Percentiles rank a stretch among this genome's conserved stretches.
These are phyloP conservation scores for Cryptococcus hybrid DNA, from an alignment of 1,284 basidiomycete genomes.

Conservation along the genomic window DNA sequence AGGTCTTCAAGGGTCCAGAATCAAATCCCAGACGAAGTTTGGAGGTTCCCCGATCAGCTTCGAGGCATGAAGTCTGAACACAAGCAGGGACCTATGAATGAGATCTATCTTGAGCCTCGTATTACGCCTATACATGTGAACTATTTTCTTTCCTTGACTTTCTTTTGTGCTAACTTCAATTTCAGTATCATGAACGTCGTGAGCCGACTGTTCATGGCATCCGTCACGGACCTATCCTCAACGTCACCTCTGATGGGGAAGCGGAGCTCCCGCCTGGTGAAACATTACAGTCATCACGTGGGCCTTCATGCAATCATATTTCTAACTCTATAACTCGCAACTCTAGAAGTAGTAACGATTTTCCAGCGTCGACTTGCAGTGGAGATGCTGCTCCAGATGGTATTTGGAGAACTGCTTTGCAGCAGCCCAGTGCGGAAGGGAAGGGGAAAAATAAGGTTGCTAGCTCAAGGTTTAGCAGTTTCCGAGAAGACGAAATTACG, in stretches of 20 bases:
- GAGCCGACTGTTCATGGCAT: conserved; percentile 21
- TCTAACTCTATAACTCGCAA: too few relatives aligned
- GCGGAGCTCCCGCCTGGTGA: conserved; percentile 32
- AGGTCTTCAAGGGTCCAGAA: not conserved
- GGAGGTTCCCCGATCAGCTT: conserved; percentile 28
- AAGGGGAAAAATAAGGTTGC: conserved; percentile 2
- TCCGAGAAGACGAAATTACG: conserved; percentile 9
- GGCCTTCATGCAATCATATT: too few relatives aligned
- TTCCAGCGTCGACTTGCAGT: too few relatives aligned
- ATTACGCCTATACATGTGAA: conserved; percentile 40
- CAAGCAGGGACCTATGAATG: conserved; percentile 38
- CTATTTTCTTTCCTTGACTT: not conserved
- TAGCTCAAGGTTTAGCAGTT: conserved; percentile 18
- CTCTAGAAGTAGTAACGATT: too few relatives aligned
- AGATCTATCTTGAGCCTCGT: conserved; percentile 42
- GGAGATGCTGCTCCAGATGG: too few relatives aligned
- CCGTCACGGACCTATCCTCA: conserved; percentile 27
- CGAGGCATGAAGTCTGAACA: conserved; percentile 38
- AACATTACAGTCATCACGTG: conserved; percentile 22
- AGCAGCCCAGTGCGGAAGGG: not conserved
- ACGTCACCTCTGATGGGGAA: conserved; percentile 35
- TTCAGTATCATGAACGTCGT: conserved; percentile 21
- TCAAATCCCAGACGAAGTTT: conserved; percentile 30
- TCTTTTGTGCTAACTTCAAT: conserved; percentile 8
- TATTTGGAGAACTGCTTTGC: conserved; percentile 18